These are phyloP conservation scores for Aegilops tauschii DNA, from an alignment of 176 grass and related monocot genomes.

Conservation along the genomic window DNA sequence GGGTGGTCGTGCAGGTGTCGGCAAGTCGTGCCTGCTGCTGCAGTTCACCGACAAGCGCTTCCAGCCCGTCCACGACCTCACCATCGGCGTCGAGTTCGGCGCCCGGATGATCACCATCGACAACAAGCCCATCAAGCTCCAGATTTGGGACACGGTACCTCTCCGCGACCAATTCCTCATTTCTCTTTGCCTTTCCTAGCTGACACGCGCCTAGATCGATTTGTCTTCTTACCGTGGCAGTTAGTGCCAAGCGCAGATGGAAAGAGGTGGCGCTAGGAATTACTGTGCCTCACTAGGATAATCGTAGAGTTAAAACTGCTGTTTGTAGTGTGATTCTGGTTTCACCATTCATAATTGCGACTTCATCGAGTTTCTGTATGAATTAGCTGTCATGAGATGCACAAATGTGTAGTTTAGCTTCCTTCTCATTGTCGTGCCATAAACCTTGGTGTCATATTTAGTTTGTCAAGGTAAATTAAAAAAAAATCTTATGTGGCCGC, in stretches of 20 bases:
- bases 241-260: not conserved
- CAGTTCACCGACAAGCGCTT: slow-evolving; percentile 87
- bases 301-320: too few relatives aligned
- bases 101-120: slow-evolving; percentile 80
- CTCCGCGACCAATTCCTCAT: not conserved
- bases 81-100: slow-evolving; percentile 84
- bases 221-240: not conserved
- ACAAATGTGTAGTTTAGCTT: not conserved
- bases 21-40: slow-evolving; percentile 83
- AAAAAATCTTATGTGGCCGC: not conserved
- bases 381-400: not conserved
- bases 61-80: slow-evolving; percentile 86
- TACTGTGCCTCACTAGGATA: not conserved
- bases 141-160: slow-evolving; percentile 83
- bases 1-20: slow-evolving; percentile 38
- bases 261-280: not conserved
- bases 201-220: not conserved
- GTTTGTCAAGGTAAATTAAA: not conserved
- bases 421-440: not conserved
- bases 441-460: not conserved
- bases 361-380: not conserved
- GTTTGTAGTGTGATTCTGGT: not conserved
- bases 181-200: not conserved
- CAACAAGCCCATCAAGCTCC: slow-evolving; percentile 79
- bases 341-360: not conserved